These are phyloP conservation scores for Amauroascus verrucosus DNA, from an alignment of 2,329 filamentous ascomycete species.

Conservation along the genomic window DNA sequence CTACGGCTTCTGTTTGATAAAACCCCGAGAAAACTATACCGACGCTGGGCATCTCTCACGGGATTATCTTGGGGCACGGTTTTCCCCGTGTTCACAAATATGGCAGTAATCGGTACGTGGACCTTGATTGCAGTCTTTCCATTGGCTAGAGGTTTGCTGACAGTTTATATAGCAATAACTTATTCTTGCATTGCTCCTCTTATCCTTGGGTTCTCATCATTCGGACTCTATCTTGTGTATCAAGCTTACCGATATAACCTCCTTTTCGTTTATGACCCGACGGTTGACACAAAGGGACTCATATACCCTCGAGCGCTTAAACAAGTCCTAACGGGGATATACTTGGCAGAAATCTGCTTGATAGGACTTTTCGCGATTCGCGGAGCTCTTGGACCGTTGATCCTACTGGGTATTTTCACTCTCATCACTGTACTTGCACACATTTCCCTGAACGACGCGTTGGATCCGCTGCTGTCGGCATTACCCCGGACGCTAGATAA, in stretches of 20 bases:
- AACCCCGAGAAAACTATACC: conserved; percentile 68
- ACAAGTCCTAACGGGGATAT: conserved; percentile 73
- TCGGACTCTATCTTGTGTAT: conserved; percentile 72
- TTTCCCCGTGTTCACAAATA: conserved; percentile 66
- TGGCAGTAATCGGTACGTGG: conserved; percentile 63
- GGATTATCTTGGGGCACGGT: conserved; percentile 78
- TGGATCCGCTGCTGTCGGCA: conserved; percentile 46
- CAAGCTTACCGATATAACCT: conserved; percentile 84
- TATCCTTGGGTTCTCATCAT: conserved; percentile 67
- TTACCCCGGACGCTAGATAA: conserved; percentile 60
- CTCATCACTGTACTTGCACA: conserved; percentile 68
- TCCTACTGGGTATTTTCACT: conserved; percentile 67
- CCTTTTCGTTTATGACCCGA: conserved; percentile 70
- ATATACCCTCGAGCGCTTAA: conserved; percentile 78
- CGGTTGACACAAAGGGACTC: conserved; percentile 77
- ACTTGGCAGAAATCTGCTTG: conserved; percentile 72
- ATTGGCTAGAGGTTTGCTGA: background rate
- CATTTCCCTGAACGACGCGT: conserved; percentile 41
- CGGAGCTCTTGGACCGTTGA: conserved; percentile 51
- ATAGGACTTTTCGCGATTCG: conserved; percentile 73
- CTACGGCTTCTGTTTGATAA: conserved; percentile 61
- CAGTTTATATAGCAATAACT: conserved; percentile 51
- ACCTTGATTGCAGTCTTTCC: too few relatives aligned
- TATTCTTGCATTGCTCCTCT: conserved; percentile 83
- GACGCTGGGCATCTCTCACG: conserved; percentile 60